Base-by-base conservation (phyloP, 495 filamentous ascomycete species). In the Glarea lozoyensis region DNA sequence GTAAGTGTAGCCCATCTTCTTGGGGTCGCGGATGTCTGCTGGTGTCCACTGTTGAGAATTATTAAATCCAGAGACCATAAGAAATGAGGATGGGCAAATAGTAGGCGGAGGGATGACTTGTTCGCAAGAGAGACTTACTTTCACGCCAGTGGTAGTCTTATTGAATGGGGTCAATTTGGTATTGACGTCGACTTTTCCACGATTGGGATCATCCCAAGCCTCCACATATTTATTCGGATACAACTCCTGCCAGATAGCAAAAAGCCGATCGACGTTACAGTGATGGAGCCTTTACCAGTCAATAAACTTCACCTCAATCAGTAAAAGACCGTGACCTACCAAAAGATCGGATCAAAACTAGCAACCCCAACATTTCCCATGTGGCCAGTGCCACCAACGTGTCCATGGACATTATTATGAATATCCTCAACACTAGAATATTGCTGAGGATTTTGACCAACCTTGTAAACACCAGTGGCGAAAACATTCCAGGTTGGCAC, bases 291-390 rank as follows among this genome's bases (percentile, higher is more conserved):
- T 29, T 7, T n/a, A n/a, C 25, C 7, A 29, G 7, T 7, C n/a
- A 7, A 29, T 7, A 7, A 29, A n/a, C 7, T n/a, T 7, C 7
- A 7, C n/a, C 7, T 7, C 7, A 29, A 29, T 29, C 25, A n/a
- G 7, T 7, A n/a, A 29, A 29, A 7, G 25, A 7, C 7, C 25
- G 25, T 7, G n/a, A 29, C 25, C n/a, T 7, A 42, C 57, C 56
- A 68, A 45, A 68, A 68, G 4, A 59, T 56, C 0, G 64, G 64
- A 46, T 65, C 63, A 30, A 66, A 68, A 0, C 50, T 55, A 1
- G 64, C 61, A 1, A 60, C 51, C 1, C 55, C 51, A 10, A 66
- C 52, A 11, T 57, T 46, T 23, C 52, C 42, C 65, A 68, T 68
- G 22, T 66, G 63, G 2, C 64, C 64, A 13, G 34, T 37, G 11